Evolutionary conservation across 805 yeast species (phyloP), one percentile per base, ranked within the genome.

Genomic region (Candida anglica): DNA sequence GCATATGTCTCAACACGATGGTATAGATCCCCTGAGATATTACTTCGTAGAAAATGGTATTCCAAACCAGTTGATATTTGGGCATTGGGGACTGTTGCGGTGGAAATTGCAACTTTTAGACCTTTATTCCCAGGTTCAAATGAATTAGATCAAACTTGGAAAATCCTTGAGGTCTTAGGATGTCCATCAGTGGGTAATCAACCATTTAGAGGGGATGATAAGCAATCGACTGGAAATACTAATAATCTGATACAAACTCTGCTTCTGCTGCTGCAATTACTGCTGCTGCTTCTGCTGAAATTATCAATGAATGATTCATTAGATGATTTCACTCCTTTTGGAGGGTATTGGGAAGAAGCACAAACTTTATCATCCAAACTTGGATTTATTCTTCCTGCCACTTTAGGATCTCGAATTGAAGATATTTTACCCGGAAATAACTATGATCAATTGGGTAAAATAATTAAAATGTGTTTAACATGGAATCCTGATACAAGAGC

Each of bases 51-150:
- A 42, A 71, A 69, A 4, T 63, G 57, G 46, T 81, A 85, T 49
- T 74, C 86, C 0, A 73, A 60, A 40, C 87, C 93, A 2, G 73
- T 82, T 23, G 95, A 85, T 60, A 73, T 85, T 21, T 85, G 95
- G 95, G 91, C 94, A 0, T 85, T 84, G 65, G 95, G 88, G 2
- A 73, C 80, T 28, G 86, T 85, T 24, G 86, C 85, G 2, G 75
- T 75, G 5, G 95, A 85, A 52, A 67, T 79, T 28, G 83, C 86
- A 15, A 78, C 78, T 28, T 77, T 84, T 46, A 53, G 69, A 23
- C 96, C 98, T 1, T 63, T 89, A 21, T 86, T 91, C 50, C 94
- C 96, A 0, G 98, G 98, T 0, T 52, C 69, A 11, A 74, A 79
- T 52, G 93, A 85, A 50, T 48, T 80, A 32, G 95, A 89, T 50